These are phyloP conservation scores for Phytophthora idaei DNA, from an alignment of 352 stramenopile species.

Conservation along the genomic window DNA sequence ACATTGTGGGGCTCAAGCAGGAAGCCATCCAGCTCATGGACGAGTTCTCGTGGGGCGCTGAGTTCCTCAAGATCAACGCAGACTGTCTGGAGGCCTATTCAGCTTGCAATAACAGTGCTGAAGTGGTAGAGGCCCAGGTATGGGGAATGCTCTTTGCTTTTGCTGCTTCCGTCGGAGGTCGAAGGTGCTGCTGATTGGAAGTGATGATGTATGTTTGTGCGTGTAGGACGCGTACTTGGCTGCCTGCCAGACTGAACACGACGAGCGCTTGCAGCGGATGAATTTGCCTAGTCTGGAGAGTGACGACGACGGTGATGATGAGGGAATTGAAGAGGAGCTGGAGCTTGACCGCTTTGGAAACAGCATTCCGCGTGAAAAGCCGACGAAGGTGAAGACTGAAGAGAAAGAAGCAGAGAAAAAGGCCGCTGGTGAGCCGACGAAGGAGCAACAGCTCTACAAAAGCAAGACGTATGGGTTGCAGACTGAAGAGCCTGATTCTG, in stretches of 20 bases:
- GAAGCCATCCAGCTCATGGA: slow-evolving; percentile 91
- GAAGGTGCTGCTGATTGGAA: slow-evolving; percentile 13
- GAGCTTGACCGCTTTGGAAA: slow-evolving; percentile 48
- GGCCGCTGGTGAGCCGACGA: slow-evolving; percentile 19
- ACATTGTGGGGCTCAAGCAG: slow-evolving; percentile 94
- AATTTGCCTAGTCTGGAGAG: slow-evolving; percentile 67
- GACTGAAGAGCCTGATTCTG: slow-evolving; percentile 40
- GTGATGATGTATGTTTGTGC: slow-evolving; percentile 20
- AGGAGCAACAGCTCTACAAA: slow-evolving; percentile 57
- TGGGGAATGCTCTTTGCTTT: slow-evolving; percentile 1
- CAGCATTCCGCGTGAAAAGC: slow-evolving; percentile 34
- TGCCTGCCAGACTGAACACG: slow-evolving; percentile 65
- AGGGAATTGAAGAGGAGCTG: slow-evolving; percentile 33
- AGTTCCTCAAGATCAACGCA: slow-evolving; percentile 95
- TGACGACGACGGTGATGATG: slow-evolving; percentile 56
- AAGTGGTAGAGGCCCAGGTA: slow-evolving; percentile 81
- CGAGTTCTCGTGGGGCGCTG: slow-evolving; percentile 93
- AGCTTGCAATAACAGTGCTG: slow-evolving; percentile 63
- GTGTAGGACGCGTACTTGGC: slow-evolving; percentile 64
- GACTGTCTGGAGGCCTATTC: slow-evolving; percentile 92
- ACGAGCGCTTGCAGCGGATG: slow-evolving; percentile 56
- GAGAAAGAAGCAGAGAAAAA: slow-evolving; percentile 17
- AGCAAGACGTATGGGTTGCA: slow-evolving; percentile 49
- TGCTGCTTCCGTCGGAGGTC: slow-evolving; percentile 4
- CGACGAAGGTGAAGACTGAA: neutral